A percentile compares a stretch with the other conserved stretches of the same genome.
phyloP scores from a whole-genome alignment of 805 yeast species.

The Yarrowia sp. region DNA sequence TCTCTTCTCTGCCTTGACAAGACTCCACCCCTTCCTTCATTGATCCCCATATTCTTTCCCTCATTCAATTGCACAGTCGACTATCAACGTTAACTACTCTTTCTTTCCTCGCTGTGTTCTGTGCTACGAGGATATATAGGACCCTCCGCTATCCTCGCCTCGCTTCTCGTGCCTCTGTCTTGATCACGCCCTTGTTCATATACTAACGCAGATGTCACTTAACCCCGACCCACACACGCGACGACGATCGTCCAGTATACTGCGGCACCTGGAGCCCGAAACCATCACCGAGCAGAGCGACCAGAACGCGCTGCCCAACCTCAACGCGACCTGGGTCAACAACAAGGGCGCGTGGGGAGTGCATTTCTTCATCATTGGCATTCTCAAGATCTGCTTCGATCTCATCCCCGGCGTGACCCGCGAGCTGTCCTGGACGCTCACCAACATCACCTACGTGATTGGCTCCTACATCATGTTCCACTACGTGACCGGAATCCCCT shows the following conservation, averaged over 20 bases:
- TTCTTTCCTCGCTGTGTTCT: too few relatives aligned
- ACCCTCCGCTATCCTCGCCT: too few relatives aligned
- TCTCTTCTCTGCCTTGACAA: too few relatives aligned
- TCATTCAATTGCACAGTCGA: too few relatives aligned
- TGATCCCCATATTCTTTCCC: too few relatives aligned
- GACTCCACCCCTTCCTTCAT: too few relatives aligned
- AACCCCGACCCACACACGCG: slow-evolving; percentile 46
- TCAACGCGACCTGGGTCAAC: slow-evolving; percentile 96
- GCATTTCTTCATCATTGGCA: slow-evolving; percentile 80
- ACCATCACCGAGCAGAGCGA: slow-evolving; percentile 90
- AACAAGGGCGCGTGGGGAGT: slow-evolving; percentile 94
- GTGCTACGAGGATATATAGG: too few relatives aligned
- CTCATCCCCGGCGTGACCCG: slow-evolving; percentile 79
- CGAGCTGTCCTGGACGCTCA: slow-evolving; percentile 92
- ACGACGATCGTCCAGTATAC: slow-evolving; percentile 85
- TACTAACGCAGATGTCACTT: slow-evolving; percentile 32
- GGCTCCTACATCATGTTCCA: slow-evolving; percentile 97
- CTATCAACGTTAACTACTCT: too few relatives aligned
- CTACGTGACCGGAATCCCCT: slow-evolving; percentile 95
- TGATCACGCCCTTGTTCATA: not conserved
- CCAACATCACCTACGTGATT: slow-evolving; percentile 85
- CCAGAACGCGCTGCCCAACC: slow-evolving; percentile 84
- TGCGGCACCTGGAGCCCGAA: slow-evolving; percentile 93
- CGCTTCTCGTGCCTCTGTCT: too few relatives aligned
- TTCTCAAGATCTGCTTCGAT: slow-evolving; percentile 78